Percentiles rank a stretch among this genome's conserved stretches.
Evolutionary conservation across 1,284 basidiomycete species (phyloP).

Genomic region (Volvariella volvacea): DNA sequence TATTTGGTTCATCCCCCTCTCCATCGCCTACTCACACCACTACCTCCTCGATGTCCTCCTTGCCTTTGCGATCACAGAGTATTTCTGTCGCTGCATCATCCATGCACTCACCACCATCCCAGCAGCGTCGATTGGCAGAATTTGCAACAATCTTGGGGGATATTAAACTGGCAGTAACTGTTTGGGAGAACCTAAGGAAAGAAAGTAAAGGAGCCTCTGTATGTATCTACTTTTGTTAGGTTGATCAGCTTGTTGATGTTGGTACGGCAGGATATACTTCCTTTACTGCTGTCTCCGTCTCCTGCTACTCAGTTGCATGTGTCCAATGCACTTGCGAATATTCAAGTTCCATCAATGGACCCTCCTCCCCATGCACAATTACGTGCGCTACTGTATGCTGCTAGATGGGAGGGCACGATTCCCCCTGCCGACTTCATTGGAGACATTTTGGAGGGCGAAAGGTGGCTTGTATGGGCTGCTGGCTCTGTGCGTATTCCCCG

Average conservation of each 20-base stretch:
- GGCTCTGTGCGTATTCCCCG: conserved; percentile 50
- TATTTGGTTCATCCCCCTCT: conserved; percentile 67
- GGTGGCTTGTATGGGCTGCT: conserved; percentile 78
- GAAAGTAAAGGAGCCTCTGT: conserved; percentile 76
- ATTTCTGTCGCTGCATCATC: conserved; percentile 14
- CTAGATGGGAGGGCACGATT: conserved; percentile 71
- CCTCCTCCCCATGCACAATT: conserved; percentile 56
- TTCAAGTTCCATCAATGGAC: conserved; percentile 38
- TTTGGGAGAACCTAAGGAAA: conserved; percentile 85
- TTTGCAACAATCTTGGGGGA: conserved; percentile 93
- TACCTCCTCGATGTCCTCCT: conserved; percentile 37
- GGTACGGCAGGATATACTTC: conserved; percentile 58
- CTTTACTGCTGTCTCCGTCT: conserved; percentile 61
- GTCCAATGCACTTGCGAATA: conserved; percentile 45
- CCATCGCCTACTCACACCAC: conserved; percentile 35
- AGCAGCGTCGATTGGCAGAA: conserved; percentile 85
- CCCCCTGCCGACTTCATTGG: conserved; percentile 49
- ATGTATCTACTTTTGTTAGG: conserved; percentile 18
- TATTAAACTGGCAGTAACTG: conserved; percentile 74
- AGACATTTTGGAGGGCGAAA: conserved; percentile 58
- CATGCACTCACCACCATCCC: conserved; percentile 41
- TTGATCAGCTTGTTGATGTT: conserved; percentile 4
- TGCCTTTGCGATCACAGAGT: conserved; percentile 37
- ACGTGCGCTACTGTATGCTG: conserved; percentile 55
- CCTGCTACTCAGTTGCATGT: conserved; percentile 53